phyloP scores from a whole-genome alignment of 495 filamentous ascomycete genomes.

The Aspergillus indologenus region DNA sequence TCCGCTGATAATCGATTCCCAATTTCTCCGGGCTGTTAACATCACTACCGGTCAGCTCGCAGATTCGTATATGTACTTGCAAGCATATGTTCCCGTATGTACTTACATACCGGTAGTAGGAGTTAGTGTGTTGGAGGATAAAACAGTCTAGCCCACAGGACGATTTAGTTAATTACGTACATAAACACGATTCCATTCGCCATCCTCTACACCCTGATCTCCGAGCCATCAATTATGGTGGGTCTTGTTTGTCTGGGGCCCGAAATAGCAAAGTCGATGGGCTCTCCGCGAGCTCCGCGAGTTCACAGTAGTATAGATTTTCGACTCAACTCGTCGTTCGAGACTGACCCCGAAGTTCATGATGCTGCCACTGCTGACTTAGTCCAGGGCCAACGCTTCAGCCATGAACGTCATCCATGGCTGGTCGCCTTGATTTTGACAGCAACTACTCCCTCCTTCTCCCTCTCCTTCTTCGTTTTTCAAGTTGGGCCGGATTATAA shows the following conservation, averaged over 20 bases:
- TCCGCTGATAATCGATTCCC: background rate
- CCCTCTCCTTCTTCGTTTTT: no score
- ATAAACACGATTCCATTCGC: background rate
- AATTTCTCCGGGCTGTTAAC: background rate
- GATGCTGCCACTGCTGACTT: background rate
- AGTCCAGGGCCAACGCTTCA: background rate
- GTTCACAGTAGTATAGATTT: background rate
- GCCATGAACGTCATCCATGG: background rate
- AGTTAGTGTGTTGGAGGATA: background rate
- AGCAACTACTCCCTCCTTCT: background rate
- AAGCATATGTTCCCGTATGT: no score
- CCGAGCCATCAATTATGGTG: background rate
- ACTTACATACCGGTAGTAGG: background rate
- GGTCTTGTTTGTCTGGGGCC: background rate
- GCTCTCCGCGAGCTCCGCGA: background rate
- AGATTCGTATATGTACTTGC: background rate
- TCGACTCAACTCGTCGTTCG: background rate
- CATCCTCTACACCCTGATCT: background rate
- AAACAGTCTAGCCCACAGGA: background rate
- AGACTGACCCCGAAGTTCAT: background rate
- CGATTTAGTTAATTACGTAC: background rate
- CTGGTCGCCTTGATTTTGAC: background rate
- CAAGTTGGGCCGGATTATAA: no score
- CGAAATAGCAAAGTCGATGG: background rate
- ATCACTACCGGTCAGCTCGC: slow-evolving; percentile 4